Conservation (phyloP, 176 grass and related monocot genomes). For the Panicum miliaceum region DNA sequence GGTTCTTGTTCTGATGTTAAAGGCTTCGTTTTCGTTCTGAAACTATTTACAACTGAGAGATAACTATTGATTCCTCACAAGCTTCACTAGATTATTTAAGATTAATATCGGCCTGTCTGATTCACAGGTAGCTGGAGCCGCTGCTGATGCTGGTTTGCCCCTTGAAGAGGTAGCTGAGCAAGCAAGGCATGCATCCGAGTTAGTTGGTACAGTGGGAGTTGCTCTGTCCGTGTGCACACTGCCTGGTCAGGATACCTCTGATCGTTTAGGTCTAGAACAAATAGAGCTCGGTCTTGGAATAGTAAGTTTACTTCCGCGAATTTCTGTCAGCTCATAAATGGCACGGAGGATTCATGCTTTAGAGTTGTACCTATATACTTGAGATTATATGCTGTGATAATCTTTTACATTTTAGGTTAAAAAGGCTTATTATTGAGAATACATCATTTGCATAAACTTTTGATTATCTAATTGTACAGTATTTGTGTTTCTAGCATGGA, state of each 20-base stretch:
- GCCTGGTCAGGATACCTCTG: slow-evolving; percentile 71
- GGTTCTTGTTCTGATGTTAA: neutral
- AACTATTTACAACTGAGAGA: neutral
- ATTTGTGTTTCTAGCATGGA: slow-evolving; percentile 72
- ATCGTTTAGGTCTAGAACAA: slow-evolving; percentile 64
- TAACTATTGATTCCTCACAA: neutral
- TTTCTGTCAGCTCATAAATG: slow-evolving; percentile 11
- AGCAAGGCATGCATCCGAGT: slow-evolving; percentile 62
- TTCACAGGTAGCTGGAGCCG: slow-evolving; percentile 71
- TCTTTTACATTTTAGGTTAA: neutral
- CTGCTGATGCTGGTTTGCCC: slow-evolving; percentile 65
- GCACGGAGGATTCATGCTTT: neutral
- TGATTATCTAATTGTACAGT: neutral
- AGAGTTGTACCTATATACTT: neutral
- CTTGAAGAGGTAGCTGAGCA: slow-evolving; percentile 68
- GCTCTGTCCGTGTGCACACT: slow-evolving; percentile 70
- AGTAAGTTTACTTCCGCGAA: slow-evolving; percentile 46
- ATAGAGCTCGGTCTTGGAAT: slow-evolving; percentile 83
- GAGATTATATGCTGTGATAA: neutral
- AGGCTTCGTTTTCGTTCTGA: neutral
- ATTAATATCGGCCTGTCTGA: neutral
- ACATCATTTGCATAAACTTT: neutral
- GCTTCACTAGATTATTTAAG: neutral
- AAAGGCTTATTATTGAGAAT: neutral
- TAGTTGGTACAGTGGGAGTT: slow-evolving; percentile 73